Base-by-base conservation (phyloP, 129 eudicot species). In the Solidago caesia region DNA sequence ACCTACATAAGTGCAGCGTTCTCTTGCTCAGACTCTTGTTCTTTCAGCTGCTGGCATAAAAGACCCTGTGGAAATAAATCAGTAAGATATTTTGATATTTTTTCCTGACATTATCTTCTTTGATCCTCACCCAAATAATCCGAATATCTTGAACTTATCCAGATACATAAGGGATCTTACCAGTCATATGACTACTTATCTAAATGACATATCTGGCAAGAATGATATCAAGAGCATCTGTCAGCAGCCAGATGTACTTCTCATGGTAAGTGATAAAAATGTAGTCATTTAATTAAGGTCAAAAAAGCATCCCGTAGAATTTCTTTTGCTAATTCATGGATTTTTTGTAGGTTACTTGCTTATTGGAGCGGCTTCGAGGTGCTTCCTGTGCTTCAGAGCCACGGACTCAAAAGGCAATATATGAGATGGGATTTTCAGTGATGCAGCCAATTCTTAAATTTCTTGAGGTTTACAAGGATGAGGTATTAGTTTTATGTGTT, bases 291-390 rank as follows among this genome's bases (percentile, higher is more conserved):
- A 11, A 52, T 14, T 11, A 52, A 10, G 58, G 15, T 16, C 1
- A 52, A 12, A 4, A 52, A 52, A 52, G 15, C 39, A 1, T 33
- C n/a, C 58, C 6, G 14, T 52, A 61, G 67, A 61, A 26, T 29
- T 29, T 48, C 7, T 57, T 51, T 68, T 75, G 45, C 59, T 10
- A 68, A 70, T 8, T 59, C 15, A 60, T 56, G 60, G 44, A 76
- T 26, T 39, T 78, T 64, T n/a, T 66, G 52, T 67, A 93, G 98
- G 91, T 88, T 27, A 88, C 89, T 71, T 94, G 97, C 85, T 83
- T 90, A 77, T 75, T 90, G 80, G 98, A 94, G 85, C 88, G 97
- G 43, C 97, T 94, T 79, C 91, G 97, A 80, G 98, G 98, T 69
- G 97, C 88, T 80, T 88, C 98, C 43, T 85, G 91, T 83, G 97